Percentiles rank a stretch among this genome's conserved stretches.
phyloP scores from a whole-genome alignment of 768 basidiomycete species.

The Tulasnella sp. region DNA sequence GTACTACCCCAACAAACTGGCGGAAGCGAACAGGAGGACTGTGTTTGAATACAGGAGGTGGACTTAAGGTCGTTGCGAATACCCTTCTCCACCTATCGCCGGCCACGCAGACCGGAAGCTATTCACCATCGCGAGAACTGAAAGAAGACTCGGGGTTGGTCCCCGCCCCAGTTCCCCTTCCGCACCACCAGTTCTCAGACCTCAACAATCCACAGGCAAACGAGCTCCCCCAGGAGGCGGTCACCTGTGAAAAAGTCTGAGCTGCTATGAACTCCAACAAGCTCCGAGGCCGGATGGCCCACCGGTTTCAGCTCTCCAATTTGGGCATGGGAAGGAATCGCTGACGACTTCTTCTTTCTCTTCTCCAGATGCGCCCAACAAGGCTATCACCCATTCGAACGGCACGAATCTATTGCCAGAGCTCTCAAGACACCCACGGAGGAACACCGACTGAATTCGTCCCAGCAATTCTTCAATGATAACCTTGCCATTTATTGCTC shows the following conservation, averaged over 20 bases:
- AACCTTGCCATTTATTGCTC: too few relatives aligned
- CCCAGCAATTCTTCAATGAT: background rate
- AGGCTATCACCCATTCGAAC: constrained; percentile 21
- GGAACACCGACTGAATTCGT: too few relatives aligned
- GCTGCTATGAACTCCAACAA: constrained; percentile 14
- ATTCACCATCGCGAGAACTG: background rate
- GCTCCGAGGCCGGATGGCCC: constrained; percentile 19
- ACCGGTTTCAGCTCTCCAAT: background rate
- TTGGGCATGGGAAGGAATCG: constrained; percentile 17
- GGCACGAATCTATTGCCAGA: constrained; percentile 5
- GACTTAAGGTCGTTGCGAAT: background rate
- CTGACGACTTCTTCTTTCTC: constrained; percentile 3
- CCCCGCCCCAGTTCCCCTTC: background rate
- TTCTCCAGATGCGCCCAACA: background rate
- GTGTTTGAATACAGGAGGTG: background rate
- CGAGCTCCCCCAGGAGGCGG: background rate
- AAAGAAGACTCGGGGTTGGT: too few relatives aligned
- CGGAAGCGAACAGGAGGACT: background rate
- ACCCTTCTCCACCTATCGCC: background rate
- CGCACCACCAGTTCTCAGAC: background rate
- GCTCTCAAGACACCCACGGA: constrained; percentile 20
- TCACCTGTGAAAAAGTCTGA: background rate
- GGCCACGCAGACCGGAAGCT: background rate
- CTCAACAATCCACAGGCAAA: background rate
- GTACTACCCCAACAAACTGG: background rate